Evolutionary conservation across 768 basidiomycete genomes (phyloP), one percentile per base, ranked within the genome.

Genomic region (Cantharellus cinnabarinus): DNA sequence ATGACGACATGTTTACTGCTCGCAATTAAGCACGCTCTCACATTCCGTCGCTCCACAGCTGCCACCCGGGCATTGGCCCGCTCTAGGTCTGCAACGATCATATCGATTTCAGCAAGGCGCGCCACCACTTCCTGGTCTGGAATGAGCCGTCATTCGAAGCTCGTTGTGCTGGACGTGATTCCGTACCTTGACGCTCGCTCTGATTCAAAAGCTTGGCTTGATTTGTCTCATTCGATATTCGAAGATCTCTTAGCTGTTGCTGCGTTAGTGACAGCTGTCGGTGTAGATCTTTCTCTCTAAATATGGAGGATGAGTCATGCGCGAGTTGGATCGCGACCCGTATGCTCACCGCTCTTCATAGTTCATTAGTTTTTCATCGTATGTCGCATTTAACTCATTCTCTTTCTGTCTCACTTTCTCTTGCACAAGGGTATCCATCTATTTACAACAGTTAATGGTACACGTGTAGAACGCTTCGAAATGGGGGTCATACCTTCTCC

Each of bases 391-490:
- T 20, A 98, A 75, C 71, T 97, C 95, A 59, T 93, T 94, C 73
- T 97, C 89, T 71, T 97, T 98, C 69, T 88, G 85, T 2, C 75
- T 73, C 41, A 98, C 85, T 66, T 83, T 84, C 64, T 97, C 94
- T 61, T 80, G 77, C 59, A 98, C 88, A 73, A 91, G 74, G 51
- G 84, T 83, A 34, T 97, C 93, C 95, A 98, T 98, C 90, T 94
- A 60, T 3, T 48, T n/a, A 41, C 55, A 15, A 40, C 35, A 44
- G 20, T 56, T n/a, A 51, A 58, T 41, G 42, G 48, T 37, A 20
- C 37, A 2, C 42, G 54, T 34, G 58, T 20, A 4, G 34, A 29
- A 63, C 75, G 48, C 20, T 39, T 5, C 5, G 34, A 10, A 10
- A 54, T 7, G 10, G 52, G 52, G 7, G 38, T 10, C 14, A 10